Evolutionary conservation across 768 basidiomycete species (phyloP).

Genomic region (Boletus pseudo-olivaceus): DNA sequence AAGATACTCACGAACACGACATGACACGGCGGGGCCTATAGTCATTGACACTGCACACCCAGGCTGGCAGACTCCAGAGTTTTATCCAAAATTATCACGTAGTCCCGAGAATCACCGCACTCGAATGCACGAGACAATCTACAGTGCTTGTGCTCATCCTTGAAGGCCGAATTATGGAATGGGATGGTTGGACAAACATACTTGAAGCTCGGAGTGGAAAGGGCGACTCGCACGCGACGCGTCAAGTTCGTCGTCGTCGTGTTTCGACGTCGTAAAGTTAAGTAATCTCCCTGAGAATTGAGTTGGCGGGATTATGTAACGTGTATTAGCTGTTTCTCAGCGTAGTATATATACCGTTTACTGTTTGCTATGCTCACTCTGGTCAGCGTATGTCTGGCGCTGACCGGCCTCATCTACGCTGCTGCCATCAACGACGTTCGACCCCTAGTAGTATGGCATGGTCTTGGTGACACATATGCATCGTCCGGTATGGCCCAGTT

Average conservation of each 20-base stretch:
- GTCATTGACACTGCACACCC: background rate
- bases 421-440: slow-evolving; percentile 28
- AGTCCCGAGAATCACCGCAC: background rate
- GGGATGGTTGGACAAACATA: background rate
- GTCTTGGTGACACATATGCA: slow-evolving; percentile 74
- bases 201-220: too few species aligned
- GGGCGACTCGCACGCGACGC: background rate
- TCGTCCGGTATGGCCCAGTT: slow-evolving; percentile 74
- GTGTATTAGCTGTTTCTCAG: too few species aligned
- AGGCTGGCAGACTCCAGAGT: background rate
- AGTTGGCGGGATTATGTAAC: slow-evolving; percentile 2
- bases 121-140: background rate
- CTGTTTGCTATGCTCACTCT: slow-evolving; percentile 11
- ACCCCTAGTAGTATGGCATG: slow-evolving; percentile 77
- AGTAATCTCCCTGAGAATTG: too few species aligned
- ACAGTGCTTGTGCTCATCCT: background rate
- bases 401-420: slow-evolving; percentile 11
- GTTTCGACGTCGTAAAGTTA: too few species aligned
- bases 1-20: background rate
- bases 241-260: background rate
- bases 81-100: background rate
- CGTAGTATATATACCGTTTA: background rate
- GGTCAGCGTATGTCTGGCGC: slow-evolving; percentile 13
- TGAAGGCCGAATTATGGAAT: background rate
- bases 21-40: background rate